These are phyloP conservation scores for Teratosphaeriaceae sp. DNA, from an alignment of 2,329 filamentous ascomycete species.

Conservation along the genomic window DNA sequence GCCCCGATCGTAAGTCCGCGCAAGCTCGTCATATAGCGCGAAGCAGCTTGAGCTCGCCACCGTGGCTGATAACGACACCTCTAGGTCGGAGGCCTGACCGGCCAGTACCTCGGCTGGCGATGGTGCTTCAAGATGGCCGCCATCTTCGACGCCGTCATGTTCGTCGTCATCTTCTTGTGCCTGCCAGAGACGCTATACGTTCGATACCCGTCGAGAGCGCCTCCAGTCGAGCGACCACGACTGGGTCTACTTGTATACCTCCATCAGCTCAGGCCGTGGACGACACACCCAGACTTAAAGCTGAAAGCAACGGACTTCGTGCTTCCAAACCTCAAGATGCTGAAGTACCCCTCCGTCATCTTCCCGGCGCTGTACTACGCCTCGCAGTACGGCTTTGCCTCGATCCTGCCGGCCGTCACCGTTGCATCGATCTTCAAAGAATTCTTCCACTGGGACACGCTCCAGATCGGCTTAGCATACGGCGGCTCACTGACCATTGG, in stretches of 20 bases:
- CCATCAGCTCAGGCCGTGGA: neutral
- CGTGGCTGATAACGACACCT: too few species aligned
- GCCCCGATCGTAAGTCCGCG: constrained; percentile 20
- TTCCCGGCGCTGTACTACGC: constrained; percentile 22
- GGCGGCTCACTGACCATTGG: constrained; percentile 21
- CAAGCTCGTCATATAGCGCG: too few species aligned
- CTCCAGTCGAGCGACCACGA: neutral
- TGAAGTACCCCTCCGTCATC: constrained; percentile 21
- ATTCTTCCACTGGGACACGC: constrained; percentile 20
- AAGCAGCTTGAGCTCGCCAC: too few species aligned
- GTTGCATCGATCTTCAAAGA: constrained; percentile 17
- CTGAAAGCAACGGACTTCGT: constrained; percentile 14
- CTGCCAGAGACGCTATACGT: constrained; percentile 4
- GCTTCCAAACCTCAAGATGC: constrained; percentile 19
- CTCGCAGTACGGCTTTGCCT: constrained; percentile 20
- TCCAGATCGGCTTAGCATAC: constrained; percentile 19
- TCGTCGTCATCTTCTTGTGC: constrained; percentile 4
- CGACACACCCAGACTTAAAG: constrained; percentile 2
- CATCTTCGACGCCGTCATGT: constrained; percentile 1
- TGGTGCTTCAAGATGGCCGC: constrained; percentile 7
- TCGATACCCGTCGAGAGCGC: neutral
- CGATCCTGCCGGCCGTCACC: constrained; percentile 23
- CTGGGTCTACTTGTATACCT: neutral
- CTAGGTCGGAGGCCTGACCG: constrained; percentile 25
- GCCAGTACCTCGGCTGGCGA: constrained; percentile 51